Percentiles rank a stretch among this genome's conserved stretches.
phyloP scores from a whole-genome alignment of 2,329 filamentous ascomycete species.

The Parasarocladium wereldwijsianum region DNA sequence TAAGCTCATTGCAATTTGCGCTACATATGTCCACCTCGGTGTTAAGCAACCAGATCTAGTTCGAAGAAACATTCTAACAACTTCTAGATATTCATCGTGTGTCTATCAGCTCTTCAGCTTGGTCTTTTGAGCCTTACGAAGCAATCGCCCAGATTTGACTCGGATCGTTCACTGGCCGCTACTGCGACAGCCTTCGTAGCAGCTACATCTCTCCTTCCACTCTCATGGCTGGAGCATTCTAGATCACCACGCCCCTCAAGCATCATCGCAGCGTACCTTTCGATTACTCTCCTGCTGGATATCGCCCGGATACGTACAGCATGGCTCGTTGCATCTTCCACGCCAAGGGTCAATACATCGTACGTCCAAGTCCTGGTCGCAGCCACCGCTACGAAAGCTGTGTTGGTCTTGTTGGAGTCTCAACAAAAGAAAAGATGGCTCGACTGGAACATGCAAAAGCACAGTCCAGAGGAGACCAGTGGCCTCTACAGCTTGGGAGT shows the following conservation, averaged over 20 bases:
- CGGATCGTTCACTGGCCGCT: conserved; percentile 13
- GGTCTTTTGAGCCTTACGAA: too few relatives aligned
- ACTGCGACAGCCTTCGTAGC: conserved; percentile 12
- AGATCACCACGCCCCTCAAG: conserved; percentile 24
- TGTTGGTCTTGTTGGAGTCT: too few relatives aligned
- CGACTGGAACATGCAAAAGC: conserved; percentile 17
- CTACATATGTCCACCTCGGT: too few relatives aligned
- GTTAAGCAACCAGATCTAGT: too few relatives aligned
- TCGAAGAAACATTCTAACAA: too few relatives aligned
- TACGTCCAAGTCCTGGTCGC: too few relatives aligned
- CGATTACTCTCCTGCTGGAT: conserved; percentile 28
- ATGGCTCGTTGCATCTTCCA: conserved; percentile 17
- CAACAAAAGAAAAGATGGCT: conserved; percentile 23
- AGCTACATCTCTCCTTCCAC: conserved; percentile 11
- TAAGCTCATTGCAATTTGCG: too few relatives aligned
- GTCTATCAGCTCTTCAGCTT: too few relatives aligned
- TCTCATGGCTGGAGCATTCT: conserved; percentile 22
- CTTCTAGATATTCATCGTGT: too few relatives aligned
- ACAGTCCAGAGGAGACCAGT: conserved; percentile 23
- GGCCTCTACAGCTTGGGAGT: conserved; percentile 16
- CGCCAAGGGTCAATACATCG: conserved; percentile 12
- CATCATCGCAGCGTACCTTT: conserved; percentile 24
- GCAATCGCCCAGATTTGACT: too few relatives aligned
- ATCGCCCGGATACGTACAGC: conserved; percentile 24
- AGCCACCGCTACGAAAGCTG: too few relatives aligned